A percentile compares a stretch with the other conserved stretches of the same genome.
Evolutionary conservation across 805 yeast species (phyloP).

Genomic region (Starmerella scarabaei): DNA sequence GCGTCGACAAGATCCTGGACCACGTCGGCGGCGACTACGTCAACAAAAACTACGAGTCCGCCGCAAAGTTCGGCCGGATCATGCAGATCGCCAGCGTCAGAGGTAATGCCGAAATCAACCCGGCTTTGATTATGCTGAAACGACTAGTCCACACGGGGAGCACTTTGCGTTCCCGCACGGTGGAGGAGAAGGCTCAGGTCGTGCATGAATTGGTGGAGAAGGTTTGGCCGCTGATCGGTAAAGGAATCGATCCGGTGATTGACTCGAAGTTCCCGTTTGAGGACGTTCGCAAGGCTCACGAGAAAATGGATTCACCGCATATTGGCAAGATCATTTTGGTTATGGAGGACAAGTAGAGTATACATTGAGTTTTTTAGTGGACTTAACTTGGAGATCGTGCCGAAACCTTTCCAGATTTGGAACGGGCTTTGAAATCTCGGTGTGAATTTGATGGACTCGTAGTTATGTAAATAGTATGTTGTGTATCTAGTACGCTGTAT

Average conservation of each 20-base stretch:
- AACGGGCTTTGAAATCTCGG: too few relatives aligned
- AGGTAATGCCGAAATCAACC: neutral
- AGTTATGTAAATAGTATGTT: too few relatives aligned
- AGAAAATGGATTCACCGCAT: neutral
- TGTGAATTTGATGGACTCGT: too few relatives aligned
- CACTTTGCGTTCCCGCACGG: neutral
- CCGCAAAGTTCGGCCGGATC: neutral
- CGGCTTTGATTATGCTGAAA: neutral
- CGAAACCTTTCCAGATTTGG: too few relatives aligned
- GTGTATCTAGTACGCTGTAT: too few relatives aligned
- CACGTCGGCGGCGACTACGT: neutral
- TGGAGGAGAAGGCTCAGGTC: neutral
- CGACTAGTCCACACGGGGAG: neutral
- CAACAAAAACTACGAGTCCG: neutral
- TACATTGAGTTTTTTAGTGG: too few relatives aligned
- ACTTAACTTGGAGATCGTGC: too few relatives aligned
- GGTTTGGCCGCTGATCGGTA: neutral
- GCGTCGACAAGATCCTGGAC: neutral
- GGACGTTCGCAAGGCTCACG: neutral
- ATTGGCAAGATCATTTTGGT: neutral
- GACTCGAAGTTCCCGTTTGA: neutral
- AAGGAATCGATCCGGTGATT: neutral
- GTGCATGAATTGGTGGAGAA: neutral
- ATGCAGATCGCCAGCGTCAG: neutral
- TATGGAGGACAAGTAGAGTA: too few relatives aligned